Conservation (phyloP, 345 rosid genomes). For the Sisymbrium irio region DNA sequence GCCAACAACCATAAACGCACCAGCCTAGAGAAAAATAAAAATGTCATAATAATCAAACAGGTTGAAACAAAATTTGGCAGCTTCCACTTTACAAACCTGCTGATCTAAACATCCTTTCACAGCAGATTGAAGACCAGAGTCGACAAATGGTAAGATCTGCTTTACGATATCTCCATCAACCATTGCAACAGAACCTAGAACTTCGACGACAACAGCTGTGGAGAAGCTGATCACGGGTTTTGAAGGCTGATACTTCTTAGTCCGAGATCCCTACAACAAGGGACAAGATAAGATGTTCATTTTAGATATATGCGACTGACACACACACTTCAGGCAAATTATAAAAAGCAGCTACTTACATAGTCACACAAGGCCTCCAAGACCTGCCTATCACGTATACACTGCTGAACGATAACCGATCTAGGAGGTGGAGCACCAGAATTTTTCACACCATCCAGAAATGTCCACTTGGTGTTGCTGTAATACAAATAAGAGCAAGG, state of each 20-base stretch:
- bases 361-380: conserved; percentile 76
- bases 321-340: neutral
- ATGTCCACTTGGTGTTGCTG: conserved; percentile 89
- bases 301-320: neutral
- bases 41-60: neutral
- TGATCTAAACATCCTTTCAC: conserved; percentile 61
- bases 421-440: conserved; percentile 93
- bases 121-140: conserved; percentile 66
- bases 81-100: conserved; percentile 51
- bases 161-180: conserved; percentile 65
- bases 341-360: conserved; percentile 47
- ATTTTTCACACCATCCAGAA: conserved; percentile 76
- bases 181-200: conserved; percentile 56
- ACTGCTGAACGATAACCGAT: conserved; percentile 81
- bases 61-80: neutral
- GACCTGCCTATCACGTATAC: conserved; percentile 75
- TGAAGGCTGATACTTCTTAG: conserved; percentile 65
- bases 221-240: conserved; percentile 65
- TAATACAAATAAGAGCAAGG: conserved; percentile 23
- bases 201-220: conserved; percentile 80
- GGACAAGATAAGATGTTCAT: conserved; percentile 15
- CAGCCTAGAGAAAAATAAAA: conserved; percentile 56
- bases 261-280: conserved; percentile 58
- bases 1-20: conserved; percentile 84
- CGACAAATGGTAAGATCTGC: conserved; percentile 75